A percentile compares a stretch with the other conserved stretches of the same genome.
Conservation (phyloP, 1,139 yeast genomes). For the Geotrichum phurueaensis region DNA sequence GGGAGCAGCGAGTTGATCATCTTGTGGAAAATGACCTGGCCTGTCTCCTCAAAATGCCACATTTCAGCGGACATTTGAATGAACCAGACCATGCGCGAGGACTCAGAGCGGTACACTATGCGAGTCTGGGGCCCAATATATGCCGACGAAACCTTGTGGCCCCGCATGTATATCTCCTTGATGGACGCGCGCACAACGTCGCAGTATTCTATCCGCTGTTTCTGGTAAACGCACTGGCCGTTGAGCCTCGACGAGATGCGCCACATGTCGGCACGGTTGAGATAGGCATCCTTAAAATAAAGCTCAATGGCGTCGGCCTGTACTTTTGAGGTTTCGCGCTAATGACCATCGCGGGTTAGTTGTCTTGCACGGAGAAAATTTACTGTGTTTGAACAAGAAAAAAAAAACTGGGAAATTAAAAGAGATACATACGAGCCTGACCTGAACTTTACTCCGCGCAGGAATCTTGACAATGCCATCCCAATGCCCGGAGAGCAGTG, state of each 20-base stretch:
- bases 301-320: conserved; percentile 80
- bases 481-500: conserved; percentile 58
- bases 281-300: conserved; percentile 68
- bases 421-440: conserved; percentile 42
- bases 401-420: not conserved
- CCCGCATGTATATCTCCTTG: conserved; percentile 65
- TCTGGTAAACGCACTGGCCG: conserved; percentile 57
- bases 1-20: conserved; percentile 87
- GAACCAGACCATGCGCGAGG: conserved; percentile 73
- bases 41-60: conserved; percentile 98
- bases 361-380: not conserved
- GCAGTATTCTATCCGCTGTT: conserved; percentile 60
- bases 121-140: conserved; percentile 71
- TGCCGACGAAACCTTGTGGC: conserved; percentile 47
- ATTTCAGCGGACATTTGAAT: conserved; percentile 88
- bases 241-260: conserved; percentile 56
- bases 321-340: conserved; percentile 39
- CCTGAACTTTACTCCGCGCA: conserved; percentile 55
- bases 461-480: conserved; percentile 59
- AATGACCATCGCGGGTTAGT: not conserved
- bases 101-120: conserved; percentile 80
- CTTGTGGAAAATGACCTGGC: conserved; percentile 88
- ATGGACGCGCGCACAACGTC: conserved; percentile 60
- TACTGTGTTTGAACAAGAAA: not conserved
- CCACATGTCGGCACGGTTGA: conserved; percentile 95